These are phyloP conservation scores for Fomitopsis betulina DNA, from an alignment of 1,284 basidiomycete species.

Conservation along the genomic window DNA sequence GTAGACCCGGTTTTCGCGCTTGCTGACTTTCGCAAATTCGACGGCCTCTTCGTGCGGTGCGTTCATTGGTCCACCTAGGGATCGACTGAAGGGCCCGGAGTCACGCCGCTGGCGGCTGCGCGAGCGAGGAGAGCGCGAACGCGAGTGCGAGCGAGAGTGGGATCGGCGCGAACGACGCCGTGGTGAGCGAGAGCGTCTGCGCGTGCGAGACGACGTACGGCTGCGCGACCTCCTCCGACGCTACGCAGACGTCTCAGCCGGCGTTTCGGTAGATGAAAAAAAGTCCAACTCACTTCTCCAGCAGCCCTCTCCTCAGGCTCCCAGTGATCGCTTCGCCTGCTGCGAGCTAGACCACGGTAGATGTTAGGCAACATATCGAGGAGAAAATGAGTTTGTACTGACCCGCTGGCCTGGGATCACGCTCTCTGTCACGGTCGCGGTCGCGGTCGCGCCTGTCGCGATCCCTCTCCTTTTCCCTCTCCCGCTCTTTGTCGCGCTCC, in stretches of 20 bases:
- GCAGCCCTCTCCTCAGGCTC: constrained; percentile 69
- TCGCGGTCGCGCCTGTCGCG: constrained; percentile 32
- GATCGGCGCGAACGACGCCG: constrained; percentile 54
- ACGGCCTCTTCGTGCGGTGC: constrained; percentile 85
- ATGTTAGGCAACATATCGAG: neutral
- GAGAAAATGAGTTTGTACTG: neutral
- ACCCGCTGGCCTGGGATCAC: constrained; percentile 14
- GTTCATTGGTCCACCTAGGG: constrained; percentile 88
- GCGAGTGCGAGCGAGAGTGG: constrained; percentile 9
- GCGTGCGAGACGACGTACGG: constrained; percentile 59
- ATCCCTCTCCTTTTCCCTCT: constrained; percentile 40
- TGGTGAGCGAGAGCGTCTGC: constrained; percentile 62
- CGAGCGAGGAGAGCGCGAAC: constrained; percentile 53
- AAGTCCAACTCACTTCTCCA: constrained; percentile 45
- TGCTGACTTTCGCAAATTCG: constrained; percentile 89
- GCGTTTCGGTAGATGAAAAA: constrained; percentile 9
- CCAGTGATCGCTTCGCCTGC: constrained; percentile 64
- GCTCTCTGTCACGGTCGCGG: constrained; percentile 33
- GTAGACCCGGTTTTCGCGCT: constrained; percentile 97
- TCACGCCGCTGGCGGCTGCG: constrained; percentile 59
- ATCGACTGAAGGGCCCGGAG: constrained; percentile 65
- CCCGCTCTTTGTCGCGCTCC: constrained; percentile 36
- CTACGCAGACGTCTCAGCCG: constrained; percentile 23
- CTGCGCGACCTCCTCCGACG: constrained; percentile 46
- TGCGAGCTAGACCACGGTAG: constrained; percentile 27